Percentiles rank a stretch among this genome's conserved stretches.
Conservation (phyloP, 2,329 filamentous ascomycete species). For the Ascochyta fabae region DNA sequence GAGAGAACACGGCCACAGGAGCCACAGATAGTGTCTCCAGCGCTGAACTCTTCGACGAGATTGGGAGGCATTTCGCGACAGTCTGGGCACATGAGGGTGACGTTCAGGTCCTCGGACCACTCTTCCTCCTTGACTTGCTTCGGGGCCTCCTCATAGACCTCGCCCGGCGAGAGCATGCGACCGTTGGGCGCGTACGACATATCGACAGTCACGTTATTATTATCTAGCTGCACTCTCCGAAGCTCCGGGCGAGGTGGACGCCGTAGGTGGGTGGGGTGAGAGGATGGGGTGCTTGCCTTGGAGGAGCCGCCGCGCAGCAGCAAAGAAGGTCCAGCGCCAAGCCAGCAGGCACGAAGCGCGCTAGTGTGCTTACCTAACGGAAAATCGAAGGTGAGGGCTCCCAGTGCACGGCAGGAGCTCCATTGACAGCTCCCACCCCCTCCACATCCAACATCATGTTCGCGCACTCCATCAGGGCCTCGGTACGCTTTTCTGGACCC, state of each 20-base stretch:
- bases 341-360: constrained; percentile 4
- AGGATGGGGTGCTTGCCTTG: constrained; percentile 18
- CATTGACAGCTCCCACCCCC: constrained; percentile 37
- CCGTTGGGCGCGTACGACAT: constrained; percentile 46
- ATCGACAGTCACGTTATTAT: constrained; percentile 19
- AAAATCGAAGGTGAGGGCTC: constrained; percentile 17
- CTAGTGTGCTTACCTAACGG: constrained; percentile 20
- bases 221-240: constrained; percentile 20
- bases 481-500: constrained; percentile 54
- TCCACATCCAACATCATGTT: constrained; percentile 57
- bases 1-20: constrained; percentile 91
- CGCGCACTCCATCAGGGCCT: constrained; percentile 67
- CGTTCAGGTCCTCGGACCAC: constrained; percentile 86
- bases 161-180: constrained; percentile 53
- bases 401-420: constrained; percentile 19
- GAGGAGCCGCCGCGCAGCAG: constrained; percentile 5
- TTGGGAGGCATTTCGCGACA: constrained; percentile 93
- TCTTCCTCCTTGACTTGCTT: constrained; percentile 47
- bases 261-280: constrained; percentile 30
- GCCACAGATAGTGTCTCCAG: constrained; percentile 89
- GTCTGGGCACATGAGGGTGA: constrained; percentile 83
- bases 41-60: constrained; percentile 89
- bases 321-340: constrained; percentile 5
- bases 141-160: constrained; percentile 49
- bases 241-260: constrained; percentile 21